Evolutionary conservation across 345 rosid species (phyloP), one percentile per base, ranked within the genome.

Genomic region (Geranium brycei): DNA sequence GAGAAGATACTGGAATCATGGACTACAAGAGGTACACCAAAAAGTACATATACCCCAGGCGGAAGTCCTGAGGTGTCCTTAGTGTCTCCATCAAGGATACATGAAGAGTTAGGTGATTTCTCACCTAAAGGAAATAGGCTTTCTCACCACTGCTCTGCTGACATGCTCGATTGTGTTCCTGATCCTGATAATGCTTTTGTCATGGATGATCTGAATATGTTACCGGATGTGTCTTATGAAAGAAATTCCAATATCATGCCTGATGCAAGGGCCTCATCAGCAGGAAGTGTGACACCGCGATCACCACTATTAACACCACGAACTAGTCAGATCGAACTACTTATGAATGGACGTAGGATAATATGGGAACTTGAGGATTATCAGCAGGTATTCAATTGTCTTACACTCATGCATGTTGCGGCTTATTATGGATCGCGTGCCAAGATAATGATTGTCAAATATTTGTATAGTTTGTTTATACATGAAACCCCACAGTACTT

Each of bases 211-310:
- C 69, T 80, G 58, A 76, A 70, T 61, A 68, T 72, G 61, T 76
- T 83, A 71, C 77, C 74, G 30, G 81, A 77, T 51, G 47, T 74
- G 57, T 77, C 89, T 41, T 71, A 78, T 64, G 85, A 81, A 64
- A 65, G 75, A 40, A 80, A 64, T 67, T 71, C 76, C 16, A 32
- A 31, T 60, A 16, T 32, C 41, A 60, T 62, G 57, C 59, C 72
- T 65, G 86, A 82, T 78, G 58, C n/a, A 17, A 85, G 77, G 67
- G 64, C 73, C 17, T 78, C 86, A 15, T 89, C 97, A 61, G 70
- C 64, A 31, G 99, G 89, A 79, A 90, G 96, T 82, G 79, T 82
- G 80, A 93, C 99, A 41, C 99, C 99, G 19, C 79, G 85, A 56
- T 89, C 98, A 32, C 97, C 96, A 51, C 77, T 85, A 68, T 65